Base-by-base conservation (phyloP, 495 filamentous ascomycete species). In the Xylaria curta region DNA sequence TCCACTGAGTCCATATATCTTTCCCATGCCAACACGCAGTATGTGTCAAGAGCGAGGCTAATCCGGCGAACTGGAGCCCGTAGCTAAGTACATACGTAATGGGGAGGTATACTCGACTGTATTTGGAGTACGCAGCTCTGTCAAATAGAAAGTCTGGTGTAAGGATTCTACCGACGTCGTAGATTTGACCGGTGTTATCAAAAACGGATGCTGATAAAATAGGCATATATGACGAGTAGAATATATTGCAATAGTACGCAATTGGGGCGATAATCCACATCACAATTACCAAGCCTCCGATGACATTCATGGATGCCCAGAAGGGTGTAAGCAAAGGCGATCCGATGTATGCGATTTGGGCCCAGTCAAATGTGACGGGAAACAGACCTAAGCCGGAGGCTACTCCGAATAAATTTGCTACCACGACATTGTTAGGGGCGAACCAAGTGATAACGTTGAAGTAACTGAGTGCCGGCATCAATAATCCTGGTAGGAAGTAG, bases 401-500 rank as follows among this genome's bases (percentile, higher is more conserved):
- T 42, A 95, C 91, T 4, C 94, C 94, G 73, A 97, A 96, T 73
- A 96, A 77, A 76, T 95, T 95, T 31, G 93, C 91, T 40, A 95
- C 82, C 8, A 94, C 88, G 31, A 91, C 88, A 74, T 90, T 94
- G 33, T 91, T 78, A 1, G 94, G 94, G 2, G 91, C 91, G 74
- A 97, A 94, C 94, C 94, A 97, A 28, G 94, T 97, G 63, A 97
- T 82, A 60, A 97, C 92, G 77, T 87, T 96, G 83, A 97, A 97
- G 71, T 94, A 94, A 80, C 93, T 96, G 72, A 97, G 86, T 2
- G 92, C 94, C 3, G 93, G 94, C 80, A 97, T 89, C 59, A 97
- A 81, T 19, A 97, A 89, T 0, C 94, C 94, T 1, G 94, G 94
- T 0, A 94, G 81, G 75, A 97, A 97, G 79, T 97, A 97, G 83